These are phyloP conservation scores for Eremothecium gossypii DNA, from an alignment of 1,139 yeast species.

Conservation along the genomic window DNA sequence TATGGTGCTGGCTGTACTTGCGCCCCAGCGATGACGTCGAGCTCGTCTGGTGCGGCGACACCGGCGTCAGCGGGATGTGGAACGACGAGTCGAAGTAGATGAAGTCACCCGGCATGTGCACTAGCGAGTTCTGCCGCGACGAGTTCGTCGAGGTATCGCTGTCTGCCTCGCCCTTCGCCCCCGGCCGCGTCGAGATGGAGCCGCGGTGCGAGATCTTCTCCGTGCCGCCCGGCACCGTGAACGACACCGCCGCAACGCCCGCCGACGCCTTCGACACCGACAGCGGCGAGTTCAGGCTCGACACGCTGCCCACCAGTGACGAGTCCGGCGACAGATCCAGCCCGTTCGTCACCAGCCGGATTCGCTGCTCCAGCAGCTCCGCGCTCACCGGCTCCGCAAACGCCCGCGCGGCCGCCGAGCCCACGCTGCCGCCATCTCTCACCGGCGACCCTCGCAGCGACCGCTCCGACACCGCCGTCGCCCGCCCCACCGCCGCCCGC, in stretches of 20 bases:
- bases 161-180: background rate
- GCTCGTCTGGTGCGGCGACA: slow-evolving; percentile 3
- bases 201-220: slow-evolving; percentile 33
- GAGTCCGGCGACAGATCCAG: slow-evolving; percentile 5
- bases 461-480: background rate
- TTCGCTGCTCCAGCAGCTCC: slow-evolving; percentile 1
- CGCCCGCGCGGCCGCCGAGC: slow-evolving; percentile 1
- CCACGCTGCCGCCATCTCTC: slow-evolving; percentile 1
- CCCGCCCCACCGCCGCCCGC: background rate
- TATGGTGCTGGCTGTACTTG: slow-evolving; percentile 17
- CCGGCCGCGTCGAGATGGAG: slow-evolving; percentile 35
- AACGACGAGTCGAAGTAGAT: slow-evolving; percentile 17
- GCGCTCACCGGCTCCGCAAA: slow-evolving; percentile 1
- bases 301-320: slow-evolving; percentile 6
- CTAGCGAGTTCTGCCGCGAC: slow-evolving; percentile 24
- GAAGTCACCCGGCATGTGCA: slow-evolving; percentile 31
- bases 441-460: background rate
- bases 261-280: slow-evolving; percentile 5
- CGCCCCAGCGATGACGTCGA: slow-evolving; percentile 3
- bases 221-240: slow-evolving; percentile 18
- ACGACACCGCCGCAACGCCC: slow-evolving; percentile 21
- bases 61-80: slow-evolving; percentile 2
- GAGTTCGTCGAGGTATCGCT: slow-evolving; percentile 9
- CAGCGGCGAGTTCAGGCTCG: slow-evolving; percentile 8
- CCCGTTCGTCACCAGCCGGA: slow-evolving; percentile 1